Evolutionary conservation across 768 basidiomycete species (phyloP).

Genomic region (Gyrodon lividus): DNA sequence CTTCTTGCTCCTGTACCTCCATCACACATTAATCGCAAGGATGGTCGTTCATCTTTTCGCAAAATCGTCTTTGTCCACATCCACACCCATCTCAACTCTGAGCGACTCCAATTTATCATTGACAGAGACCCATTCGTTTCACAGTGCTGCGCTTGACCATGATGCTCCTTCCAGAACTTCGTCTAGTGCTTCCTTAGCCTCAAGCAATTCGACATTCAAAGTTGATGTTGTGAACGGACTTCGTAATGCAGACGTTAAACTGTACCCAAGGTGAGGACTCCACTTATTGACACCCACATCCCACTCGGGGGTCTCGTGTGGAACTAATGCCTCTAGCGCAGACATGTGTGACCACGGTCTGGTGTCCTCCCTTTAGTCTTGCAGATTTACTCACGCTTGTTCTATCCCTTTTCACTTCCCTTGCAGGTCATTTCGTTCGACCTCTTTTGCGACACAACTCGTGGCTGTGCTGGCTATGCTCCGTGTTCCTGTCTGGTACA

Average conservation of each 20-base stretch:
- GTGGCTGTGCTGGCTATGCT: conserved; percentile 56
- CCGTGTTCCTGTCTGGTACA: conserved; percentile 59
- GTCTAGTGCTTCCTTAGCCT: conserved; percentile 33
- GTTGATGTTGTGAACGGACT: conserved; percentile 58
- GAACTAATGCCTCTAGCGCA: conserved; percentile 34
- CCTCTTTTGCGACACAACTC: conserved; percentile 52
- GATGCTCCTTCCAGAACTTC: conserved; percentile 20
- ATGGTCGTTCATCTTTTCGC: conserved; percentile 15
- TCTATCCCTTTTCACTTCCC: conserved; percentile 4
- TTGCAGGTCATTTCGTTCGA: conserved; percentile 63
- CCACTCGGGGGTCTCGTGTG: conserved; percentile 28
- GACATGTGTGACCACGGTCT: conserved; percentile 38
- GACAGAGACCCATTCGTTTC: conserved; percentile 4
- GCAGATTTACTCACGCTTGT: conserved; percentile 16
- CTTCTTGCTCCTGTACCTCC: neutral
- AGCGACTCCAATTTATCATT: conserved; percentile 7
- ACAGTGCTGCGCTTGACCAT: conserved; percentile 1
- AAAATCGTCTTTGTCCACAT: conserved; percentile 4
- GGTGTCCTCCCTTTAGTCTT: conserved; percentile 23
- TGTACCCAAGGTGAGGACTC: conserved; percentile 71
- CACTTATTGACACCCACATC: conserved; percentile 15
- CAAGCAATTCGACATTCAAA: conserved; percentile 38
- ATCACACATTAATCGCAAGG: conserved; percentile 4
- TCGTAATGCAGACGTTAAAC: conserved; percentile 49
- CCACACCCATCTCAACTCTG: neutral